These are phyloP conservation scores for Aspergillus sp. DNA, from an alignment of 2,329 filamentous ascomycete genomes.

Conservation along the genomic window DNA sequence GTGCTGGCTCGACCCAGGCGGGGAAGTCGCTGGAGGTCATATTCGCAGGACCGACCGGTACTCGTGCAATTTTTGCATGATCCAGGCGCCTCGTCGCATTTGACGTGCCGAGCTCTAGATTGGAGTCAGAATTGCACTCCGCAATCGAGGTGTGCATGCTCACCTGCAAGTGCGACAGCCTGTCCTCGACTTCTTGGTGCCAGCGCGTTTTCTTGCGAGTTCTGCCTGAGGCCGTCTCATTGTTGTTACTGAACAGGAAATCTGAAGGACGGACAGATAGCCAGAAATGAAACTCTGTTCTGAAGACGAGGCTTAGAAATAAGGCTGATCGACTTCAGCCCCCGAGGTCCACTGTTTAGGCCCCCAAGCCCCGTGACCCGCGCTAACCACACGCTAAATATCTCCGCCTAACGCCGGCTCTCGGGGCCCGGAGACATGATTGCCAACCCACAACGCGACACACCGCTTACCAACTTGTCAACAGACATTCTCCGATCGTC, in stretches of 20 bases:
- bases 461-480: neutral
- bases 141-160: neutral
- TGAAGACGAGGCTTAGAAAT: neutral
- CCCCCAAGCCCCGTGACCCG: neutral
- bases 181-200: conserved; percentile 8
- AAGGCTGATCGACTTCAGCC: neutral
- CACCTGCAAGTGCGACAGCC: conserved; percentile 18
- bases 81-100: conserved; percentile 39
- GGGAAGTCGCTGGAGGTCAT: conserved; percentile 27
- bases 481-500: too few relatives aligned
- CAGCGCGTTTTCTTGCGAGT: neutral
- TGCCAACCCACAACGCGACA: neutral
- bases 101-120: conserved; percentile 18
- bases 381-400: neutral
- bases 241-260: neutral
- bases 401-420: neutral
- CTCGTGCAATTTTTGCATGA: conserved; percentile 40
- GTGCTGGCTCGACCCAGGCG: neutral
- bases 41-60: conserved; percentile 46
- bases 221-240: neutral
- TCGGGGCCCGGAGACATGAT: neutral
- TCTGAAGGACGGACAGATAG: neutral
- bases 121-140: neutral
- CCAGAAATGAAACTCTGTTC: neutral
- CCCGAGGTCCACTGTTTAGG: neutral